These are phyloP conservation scores for Schwanniomyces yamadae DNA, from an alignment of 805 yeast genomes.

Conservation along the genomic window DNA sequence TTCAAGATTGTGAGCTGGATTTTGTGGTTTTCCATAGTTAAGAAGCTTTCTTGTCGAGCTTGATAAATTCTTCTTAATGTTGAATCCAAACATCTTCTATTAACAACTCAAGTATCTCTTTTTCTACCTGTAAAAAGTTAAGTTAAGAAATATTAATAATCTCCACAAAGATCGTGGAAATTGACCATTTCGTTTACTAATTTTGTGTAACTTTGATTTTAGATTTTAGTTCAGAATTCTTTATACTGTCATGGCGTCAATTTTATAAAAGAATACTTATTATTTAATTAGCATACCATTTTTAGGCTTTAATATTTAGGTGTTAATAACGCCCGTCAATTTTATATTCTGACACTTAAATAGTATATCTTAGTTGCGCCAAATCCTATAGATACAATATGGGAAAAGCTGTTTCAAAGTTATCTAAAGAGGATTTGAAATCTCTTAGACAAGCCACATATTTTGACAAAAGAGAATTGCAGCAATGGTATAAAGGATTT, in stretches of 20 bases:
- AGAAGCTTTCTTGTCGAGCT: constrained; percentile 14
- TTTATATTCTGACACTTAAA: too few relatives aligned
- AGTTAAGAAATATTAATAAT: too few relatives aligned
- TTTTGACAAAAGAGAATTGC: constrained; percentile 89
- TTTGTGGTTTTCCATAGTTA: constrained; percentile 44
- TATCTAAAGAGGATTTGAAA: constrained; percentile 85
- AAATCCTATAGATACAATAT: too few relatives aligned
- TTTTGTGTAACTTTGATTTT: background rate
- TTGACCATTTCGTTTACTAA: background rate
- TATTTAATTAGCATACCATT: too few relatives aligned
- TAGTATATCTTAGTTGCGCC: too few relatives aligned
- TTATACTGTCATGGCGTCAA: too few relatives aligned
- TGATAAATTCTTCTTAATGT: constrained; percentile 4
- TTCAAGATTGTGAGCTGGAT: constrained; percentile 29
- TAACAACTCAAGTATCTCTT: too few relatives aligned
- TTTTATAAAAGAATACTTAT: too few relatives aligned
- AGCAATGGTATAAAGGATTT: constrained; percentile 98
- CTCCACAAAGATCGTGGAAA: constrained; percentile 2
- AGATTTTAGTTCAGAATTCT: too few relatives aligned
- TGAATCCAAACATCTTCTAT: constrained; percentile 5
- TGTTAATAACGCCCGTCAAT: too few relatives aligned
- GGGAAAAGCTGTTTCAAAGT: constrained; percentile 94
- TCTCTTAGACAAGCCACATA: constrained; percentile 82
- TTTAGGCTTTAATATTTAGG: too few relatives aligned
- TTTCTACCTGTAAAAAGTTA: too few relatives aligned